Evolutionary conservation across 2,329 filamentous ascomycete species (phyloP).

Genomic region (Paracorniculantispora psalliotae): DNA sequence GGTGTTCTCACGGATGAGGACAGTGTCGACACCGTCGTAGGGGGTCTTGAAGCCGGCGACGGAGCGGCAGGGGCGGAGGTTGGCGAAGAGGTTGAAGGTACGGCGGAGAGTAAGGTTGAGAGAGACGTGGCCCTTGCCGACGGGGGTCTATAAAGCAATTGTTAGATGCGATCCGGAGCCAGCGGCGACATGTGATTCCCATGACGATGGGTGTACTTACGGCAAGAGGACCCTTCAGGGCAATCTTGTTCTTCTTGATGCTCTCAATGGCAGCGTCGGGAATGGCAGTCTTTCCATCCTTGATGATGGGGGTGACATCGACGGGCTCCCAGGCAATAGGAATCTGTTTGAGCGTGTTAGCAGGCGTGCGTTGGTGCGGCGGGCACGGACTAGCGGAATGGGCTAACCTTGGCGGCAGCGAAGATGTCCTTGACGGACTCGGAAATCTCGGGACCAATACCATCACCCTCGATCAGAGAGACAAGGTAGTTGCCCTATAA

Average conservation of each 20-base stretch:
- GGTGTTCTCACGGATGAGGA: slow-evolving; percentile 98
- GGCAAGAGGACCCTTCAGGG: slow-evolving; percentile 95
- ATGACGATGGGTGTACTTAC: slow-evolving; percentile 45
- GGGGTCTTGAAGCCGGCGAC: slow-evolving; percentile 97
- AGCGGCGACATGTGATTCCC: background rate
- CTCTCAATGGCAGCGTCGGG: slow-evolving; percentile 89
- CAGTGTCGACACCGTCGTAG: slow-evolving; percentile 94
- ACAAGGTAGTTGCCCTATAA: slow-evolving; percentile 88
- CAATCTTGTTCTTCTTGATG: slow-evolving; percentile 92
- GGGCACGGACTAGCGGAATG: background rate
- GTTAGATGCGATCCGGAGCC: slow-evolving; percentile 12
- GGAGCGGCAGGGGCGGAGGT: slow-evolving; percentile 94
- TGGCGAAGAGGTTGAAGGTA: slow-evolving; percentile 99
- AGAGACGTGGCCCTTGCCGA: slow-evolving; percentile 98
- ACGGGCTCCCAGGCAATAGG: slow-evolving; percentile 96
- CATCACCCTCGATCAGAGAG: slow-evolving; percentile 96
- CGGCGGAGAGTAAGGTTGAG: slow-evolving; percentile 97
- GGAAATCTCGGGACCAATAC: slow-evolving; percentile 96
- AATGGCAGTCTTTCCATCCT: slow-evolving; percentile 94
- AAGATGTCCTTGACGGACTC: slow-evolving; percentile 99
- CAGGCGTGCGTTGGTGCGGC: background rate
- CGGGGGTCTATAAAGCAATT: slow-evolving; percentile 61
- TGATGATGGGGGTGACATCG: slow-evolving; percentile 89
- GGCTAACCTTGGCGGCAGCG: slow-evolving; percentile 77
- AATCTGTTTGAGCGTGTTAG: slow-evolving; percentile 47